Conservation (phyloP, 108 stramenopile species). For the Mayamaea pseudoterrestris region DNA sequence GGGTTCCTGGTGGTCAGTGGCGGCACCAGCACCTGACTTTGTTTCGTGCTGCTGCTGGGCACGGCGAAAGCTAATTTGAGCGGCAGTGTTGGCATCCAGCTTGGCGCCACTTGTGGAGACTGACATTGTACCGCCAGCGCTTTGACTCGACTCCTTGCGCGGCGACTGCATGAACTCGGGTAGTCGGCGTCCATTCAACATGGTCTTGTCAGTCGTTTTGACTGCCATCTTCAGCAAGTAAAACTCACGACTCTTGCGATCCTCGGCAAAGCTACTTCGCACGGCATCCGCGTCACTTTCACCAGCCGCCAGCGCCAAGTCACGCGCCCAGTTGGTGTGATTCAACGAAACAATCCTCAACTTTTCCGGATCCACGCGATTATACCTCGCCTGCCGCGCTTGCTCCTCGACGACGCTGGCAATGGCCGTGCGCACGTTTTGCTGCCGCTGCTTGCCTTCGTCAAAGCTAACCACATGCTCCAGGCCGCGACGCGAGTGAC, state of each 20-base stretch:
- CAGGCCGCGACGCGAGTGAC: conserved; percentile 70
- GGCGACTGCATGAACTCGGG: conserved; percentile 37
- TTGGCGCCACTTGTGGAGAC: not conserved
- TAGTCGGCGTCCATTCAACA: conserved; percentile 1
- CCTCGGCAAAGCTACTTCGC: conserved; percentile 48
- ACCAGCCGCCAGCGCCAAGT: conserved; percentile 70
- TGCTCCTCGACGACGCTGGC: conserved; percentile 64
- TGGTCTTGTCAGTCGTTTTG: conserved; percentile 15
- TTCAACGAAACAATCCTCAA: conserved; percentile 58
- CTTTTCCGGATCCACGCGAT: conserved; percentile 47
- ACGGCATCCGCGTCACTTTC: conserved; percentile 75
- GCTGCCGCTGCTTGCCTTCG: conserved; percentile 64
- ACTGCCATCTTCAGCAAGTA: conserved; percentile 55
- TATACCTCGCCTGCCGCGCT: conserved; percentile 36
- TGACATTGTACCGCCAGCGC: conserved; percentile 1
- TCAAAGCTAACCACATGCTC: conserved; percentile 75
- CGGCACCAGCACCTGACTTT: conserved; percentile 3
- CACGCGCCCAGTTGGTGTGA: conserved; percentile 65
- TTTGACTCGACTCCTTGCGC: not conserved
- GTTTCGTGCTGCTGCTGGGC: too few species aligned
- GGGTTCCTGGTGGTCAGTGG: conserved; percentile 1
- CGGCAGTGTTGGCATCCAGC: conserved; percentile 31
- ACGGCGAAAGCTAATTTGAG: conserved; percentile 32
- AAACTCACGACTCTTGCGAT: conserved; percentile 63
- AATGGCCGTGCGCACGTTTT: conserved; percentile 48